Conservation (phyloP, 306 rosid genomes). For the Datisca glomerata region DNA sequence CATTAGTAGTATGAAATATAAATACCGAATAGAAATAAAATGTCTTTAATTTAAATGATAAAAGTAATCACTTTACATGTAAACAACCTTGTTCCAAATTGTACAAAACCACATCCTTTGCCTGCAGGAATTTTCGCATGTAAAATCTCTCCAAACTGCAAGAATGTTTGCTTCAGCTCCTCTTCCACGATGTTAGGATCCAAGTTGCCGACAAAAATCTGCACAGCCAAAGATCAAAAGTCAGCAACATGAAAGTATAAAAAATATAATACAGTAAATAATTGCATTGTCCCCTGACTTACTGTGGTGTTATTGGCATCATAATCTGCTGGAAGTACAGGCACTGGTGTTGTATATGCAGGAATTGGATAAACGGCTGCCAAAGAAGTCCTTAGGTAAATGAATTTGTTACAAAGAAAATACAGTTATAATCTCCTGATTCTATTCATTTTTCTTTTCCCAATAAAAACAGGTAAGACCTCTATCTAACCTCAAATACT, state of each 20-base stretch:
- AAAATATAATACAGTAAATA: neutral
- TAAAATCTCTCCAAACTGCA: constrained; percentile 71
- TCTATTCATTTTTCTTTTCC: too few species aligned
- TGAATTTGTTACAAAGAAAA: neutral
- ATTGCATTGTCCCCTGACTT: too few species aligned
- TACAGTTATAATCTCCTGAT: neutral
- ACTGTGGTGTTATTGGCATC: constrained; percentile 80
- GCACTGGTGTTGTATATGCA: constrained; percentile 48
- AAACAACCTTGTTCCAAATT: constrained; percentile 83
- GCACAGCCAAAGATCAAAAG: constrained; percentile 19
- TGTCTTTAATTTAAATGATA: too few species aligned
- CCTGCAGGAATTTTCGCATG: constrained; percentile 66
- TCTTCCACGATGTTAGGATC: constrained; percentile 70
- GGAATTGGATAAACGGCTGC: constrained; percentile 54
- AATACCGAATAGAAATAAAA: too few species aligned
- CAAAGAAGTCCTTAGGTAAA: constrained; percentile 15
- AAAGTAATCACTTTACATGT: too few species aligned
- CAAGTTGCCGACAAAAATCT: constrained; percentile 85
- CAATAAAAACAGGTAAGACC: too few species aligned
- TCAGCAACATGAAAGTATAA: neutral
- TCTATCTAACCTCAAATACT: too few species aligned
- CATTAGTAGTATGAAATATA: too few species aligned
- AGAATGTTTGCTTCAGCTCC: constrained; percentile 69
- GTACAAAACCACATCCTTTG: constrained; percentile 79
- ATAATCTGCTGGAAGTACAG: constrained; percentile 38